These are phyloP conservation scores for Trypanosoma scelopori DNA, from an alignment of 208 protist genomes.

Conservation along the genomic window DNA sequence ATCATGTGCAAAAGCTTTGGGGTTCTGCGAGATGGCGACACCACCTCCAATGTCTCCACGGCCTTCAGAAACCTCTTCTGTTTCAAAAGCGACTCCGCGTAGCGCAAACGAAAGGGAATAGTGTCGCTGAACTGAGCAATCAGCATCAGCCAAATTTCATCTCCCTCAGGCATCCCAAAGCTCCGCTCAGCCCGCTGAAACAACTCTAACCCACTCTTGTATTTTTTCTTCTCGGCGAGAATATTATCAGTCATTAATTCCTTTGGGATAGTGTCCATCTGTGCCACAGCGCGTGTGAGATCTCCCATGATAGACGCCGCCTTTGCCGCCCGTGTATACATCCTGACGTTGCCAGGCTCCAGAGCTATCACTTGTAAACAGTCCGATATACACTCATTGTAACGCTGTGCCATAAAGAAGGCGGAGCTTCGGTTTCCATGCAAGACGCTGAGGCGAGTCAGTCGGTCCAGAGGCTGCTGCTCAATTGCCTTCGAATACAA, in stretches of 20 bases:
- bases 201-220: constrained; percentile 56
- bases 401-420: constrained; percentile 85
- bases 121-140: constrained; percentile 78
- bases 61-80: constrained; percentile 64
- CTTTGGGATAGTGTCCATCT: constrained; percentile 56
- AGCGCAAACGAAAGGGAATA: constrained; percentile 72
- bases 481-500: constrained; percentile 85
- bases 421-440: constrained; percentile 90
- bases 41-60: constrained; percentile 63
- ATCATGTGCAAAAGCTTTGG: constrained; percentile 59
- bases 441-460: constrained; percentile 59
- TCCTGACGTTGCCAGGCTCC: constrained; percentile 72
- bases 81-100: constrained; percentile 68
- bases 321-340: constrained; percentile 72
- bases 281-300: constrained; percentile 53
- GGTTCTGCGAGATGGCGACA: constrained; percentile 48
- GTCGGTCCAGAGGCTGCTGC: constrained; percentile 56
- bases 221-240: constrained; percentile 50
- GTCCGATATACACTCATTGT: constrained; percentile 78
- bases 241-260: constrained; percentile 38
- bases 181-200: constrained; percentile 53
- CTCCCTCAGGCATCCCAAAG: constrained; percentile 78
- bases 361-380: constrained; percentile 74
- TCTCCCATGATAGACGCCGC: constrained; percentile 82
- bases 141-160: constrained; percentile 81